These are phyloP conservation scores for Vanrija sp. DNA, from an alignment of 1,284 basidiomycete genomes.

Conservation along the genomic window DNA sequence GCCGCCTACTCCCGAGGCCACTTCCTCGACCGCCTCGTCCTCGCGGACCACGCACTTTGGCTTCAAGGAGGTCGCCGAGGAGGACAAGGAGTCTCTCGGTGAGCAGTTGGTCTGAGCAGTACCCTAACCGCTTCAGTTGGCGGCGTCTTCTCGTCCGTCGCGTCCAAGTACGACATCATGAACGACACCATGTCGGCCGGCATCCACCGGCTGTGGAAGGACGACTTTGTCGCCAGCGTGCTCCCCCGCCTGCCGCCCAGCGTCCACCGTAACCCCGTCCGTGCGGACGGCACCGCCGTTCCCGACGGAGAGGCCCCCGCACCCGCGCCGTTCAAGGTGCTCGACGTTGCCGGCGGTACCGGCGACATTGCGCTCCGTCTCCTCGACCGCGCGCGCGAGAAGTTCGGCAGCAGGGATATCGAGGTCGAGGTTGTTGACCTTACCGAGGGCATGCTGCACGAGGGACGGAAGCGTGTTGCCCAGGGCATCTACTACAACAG, in stretches of 20 bases:
- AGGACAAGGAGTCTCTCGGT: constrained; percentile 60
- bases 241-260: constrained; percentile 58
- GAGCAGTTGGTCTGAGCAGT: constrained; percentile 15
- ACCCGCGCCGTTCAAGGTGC: constrained; percentile 60
- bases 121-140: constrained; percentile 57
- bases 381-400: constrained; percentile 84
- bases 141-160: constrained; percentile 91
- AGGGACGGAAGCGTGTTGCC: constrained; percentile 85
- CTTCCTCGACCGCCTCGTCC: constrained; percentile 1
- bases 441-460: constrained; percentile 90
- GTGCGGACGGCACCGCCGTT: constrained; percentile 45
- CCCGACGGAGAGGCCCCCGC: constrained; percentile 33
- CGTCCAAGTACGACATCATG: constrained; percentile 95
- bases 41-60: constrained; percentile 76
- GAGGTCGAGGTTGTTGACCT: constrained; percentile 91
- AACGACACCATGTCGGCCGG: constrained; percentile 98
- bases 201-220: constrained; percentile 96
- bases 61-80: constrained; percentile 79
- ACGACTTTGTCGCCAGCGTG: constrained; percentile 76
- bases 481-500: constrained; percentile 96
- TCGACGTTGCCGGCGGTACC: constrained; percentile 97
- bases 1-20: background rate
- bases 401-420: constrained; percentile 81
- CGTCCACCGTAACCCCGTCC: constrained; percentile 32
- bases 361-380: constrained; percentile 96